Evolutionary conservation across 1,284 basidiomycete genomes (phyloP).

Genomic region (Trichosporon coremiiforme): DNA sequence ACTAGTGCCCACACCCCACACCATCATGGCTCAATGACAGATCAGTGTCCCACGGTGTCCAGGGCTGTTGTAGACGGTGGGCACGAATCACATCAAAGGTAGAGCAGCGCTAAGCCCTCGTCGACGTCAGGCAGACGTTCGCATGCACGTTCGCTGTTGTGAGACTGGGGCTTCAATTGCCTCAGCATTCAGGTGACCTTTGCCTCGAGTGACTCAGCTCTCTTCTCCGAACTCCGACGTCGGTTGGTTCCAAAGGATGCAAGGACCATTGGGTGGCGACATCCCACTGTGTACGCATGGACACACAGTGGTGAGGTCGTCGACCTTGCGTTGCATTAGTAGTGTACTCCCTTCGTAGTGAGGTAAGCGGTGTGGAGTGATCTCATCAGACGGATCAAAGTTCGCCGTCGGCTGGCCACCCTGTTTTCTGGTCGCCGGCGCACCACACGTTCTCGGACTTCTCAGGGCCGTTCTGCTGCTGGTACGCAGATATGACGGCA

Average conservation of each 20-base stretch:
- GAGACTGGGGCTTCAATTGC: neutral
- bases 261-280: neutral
- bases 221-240: neutral
- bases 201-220: too few relatives aligned
- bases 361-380: neutral
- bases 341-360: neutral
- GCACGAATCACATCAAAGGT: neutral
- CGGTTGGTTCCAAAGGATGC: neutral
- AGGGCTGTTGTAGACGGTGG: neutral
- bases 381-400: neutral
- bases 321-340: too few relatives aligned
- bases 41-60: neutral
- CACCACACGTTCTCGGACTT: neutral
- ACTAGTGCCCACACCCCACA: neutral
- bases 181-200: too few relatives aligned
- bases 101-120: neutral
- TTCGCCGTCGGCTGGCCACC: neutral
- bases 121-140: neutral
- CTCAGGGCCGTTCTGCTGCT: neutral
- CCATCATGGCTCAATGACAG: neutral
- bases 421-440: too few relatives aligned
- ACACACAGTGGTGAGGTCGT: neutral
- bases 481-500: constrained; percentile 2
- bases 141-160: too few relatives aligned
- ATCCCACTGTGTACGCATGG: neutral